Evolutionary conservation across 805 yeast genomes (phyloP), one percentile per base, ranked within the genome.

Genomic region (Lipomyces kockii): DNA sequence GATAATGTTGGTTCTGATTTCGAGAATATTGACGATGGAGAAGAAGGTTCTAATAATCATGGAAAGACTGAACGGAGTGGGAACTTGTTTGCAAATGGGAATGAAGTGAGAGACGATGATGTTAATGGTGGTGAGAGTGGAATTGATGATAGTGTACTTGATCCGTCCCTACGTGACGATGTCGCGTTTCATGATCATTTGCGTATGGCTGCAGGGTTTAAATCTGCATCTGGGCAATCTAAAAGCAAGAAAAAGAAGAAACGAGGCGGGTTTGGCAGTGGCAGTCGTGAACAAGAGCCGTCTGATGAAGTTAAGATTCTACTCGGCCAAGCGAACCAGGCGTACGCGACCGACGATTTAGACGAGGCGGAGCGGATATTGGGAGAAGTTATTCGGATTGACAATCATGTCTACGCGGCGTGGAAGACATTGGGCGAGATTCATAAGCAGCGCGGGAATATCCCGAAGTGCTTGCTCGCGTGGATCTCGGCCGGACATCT

Each of bases 351-450:
- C 60, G 89, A 89, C 73, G 81, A 81, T 27, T 72, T 77, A 25
- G 78, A 75, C n/a, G 80, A 80, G 58, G 72, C 76, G 3, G 77
- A 74, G 29, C 73, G 72, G 62, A 77, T 80, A 11, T 71, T 79
- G 46, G 70, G 74, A 1, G 83, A 82, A 68, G 96, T 92, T 12
- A 87, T 94, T 67, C 87, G 88, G 72, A 82, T 87, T 63, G 97
- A 92, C 75, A 88, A 91, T 14, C 85, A 85, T 71, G 89, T 90
- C 76, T 89, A 86, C 76, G 86, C 90, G 57, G 97, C 97, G 0
- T 93, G 93, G 81, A 89, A 90, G 74, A 90, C 96, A 0, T 79
- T 92, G 57, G 98, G 97, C 58, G 97, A 91, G 74, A 90, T 94
- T 58, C 89, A 90, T 71, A 83, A 86, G 64, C 80, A 84, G 62